Evolutionary conservation across 352 stramenopile genomes (phyloP).

Genomic region (Phytopythium mirpurense): DNA sequence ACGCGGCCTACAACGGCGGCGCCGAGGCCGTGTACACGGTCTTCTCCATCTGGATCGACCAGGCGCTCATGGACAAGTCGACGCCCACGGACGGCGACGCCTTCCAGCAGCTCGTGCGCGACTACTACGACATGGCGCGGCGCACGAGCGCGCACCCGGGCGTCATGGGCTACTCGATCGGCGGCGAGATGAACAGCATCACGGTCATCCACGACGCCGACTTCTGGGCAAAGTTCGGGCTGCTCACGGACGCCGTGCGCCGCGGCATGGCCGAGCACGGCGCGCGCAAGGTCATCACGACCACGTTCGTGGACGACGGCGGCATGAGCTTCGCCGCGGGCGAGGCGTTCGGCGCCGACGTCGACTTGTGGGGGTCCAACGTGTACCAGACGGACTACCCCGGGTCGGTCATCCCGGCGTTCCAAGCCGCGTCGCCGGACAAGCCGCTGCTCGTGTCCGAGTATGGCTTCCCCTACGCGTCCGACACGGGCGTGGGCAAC

Average conservation of each 20-base stretch:
- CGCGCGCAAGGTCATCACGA: slow-evolving; percentile 74
- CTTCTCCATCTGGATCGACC: slow-evolving; percentile 75
- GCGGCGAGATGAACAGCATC: slow-evolving; percentile 72
- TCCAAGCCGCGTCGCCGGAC: slow-evolving; percentile 26
- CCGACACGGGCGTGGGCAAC: slow-evolving; percentile 34
- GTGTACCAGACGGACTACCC: slow-evolving; percentile 65
- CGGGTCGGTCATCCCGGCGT: slow-evolving; percentile 46
- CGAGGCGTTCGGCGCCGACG: slow-evolving; percentile 37
- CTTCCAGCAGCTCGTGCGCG: slow-evolving; percentile 42
- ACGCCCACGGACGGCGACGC: slow-evolving; percentile 17
- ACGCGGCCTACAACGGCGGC: slow-evolving; percentile 56
- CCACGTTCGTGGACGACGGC: slow-evolving; percentile 66
- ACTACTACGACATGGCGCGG: slow-evolving; percentile 64
- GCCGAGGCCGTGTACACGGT: slow-evolving; percentile 55
- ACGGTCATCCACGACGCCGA: slow-evolving; percentile 36
- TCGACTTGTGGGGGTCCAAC: slow-evolving; percentile 71
- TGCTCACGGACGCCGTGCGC: slow-evolving; percentile 44
- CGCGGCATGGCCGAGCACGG: slow-evolving; percentile 36
- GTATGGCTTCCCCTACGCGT: slow-evolving; percentile 60
- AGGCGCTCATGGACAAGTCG: slow-evolving; percentile 36
- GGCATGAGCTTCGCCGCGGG: slow-evolving; percentile 38
- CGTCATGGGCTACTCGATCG: slow-evolving; percentile 70
- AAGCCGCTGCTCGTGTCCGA: slow-evolving; percentile 60
- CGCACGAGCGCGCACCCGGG: slow-evolving; percentile 39
- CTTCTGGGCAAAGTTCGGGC: slow-evolving; percentile 64